These are phyloP conservation scores for Gossypium turneri DNA, from an alignment of 345 rosid genomes.

Conservation along the genomic window DNA sequence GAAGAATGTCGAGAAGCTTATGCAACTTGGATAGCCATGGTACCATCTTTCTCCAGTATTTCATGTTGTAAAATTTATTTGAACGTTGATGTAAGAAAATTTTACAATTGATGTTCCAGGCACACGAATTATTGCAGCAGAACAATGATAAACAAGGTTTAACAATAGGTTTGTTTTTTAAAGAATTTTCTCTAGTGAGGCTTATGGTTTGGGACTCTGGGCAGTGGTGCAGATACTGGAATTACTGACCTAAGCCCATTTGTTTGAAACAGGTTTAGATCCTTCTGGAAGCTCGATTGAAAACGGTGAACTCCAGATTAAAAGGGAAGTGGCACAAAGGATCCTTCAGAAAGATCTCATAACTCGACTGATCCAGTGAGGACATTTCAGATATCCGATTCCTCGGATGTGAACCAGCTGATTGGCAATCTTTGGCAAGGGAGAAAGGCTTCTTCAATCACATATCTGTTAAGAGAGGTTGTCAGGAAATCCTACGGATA, in stretches of 20 bases:
- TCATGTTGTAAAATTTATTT: slow-evolving; percentile 2
- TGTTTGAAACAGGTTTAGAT: slow-evolving; percentile 25
- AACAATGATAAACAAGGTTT: slow-evolving; percentile 47
- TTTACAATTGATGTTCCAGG: slow-evolving; percentile 41
- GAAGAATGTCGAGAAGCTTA: slow-evolving; percentile 87
- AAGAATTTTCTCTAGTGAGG: background rate
- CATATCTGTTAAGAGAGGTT: slow-evolving; percentile 33
- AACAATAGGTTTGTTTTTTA: background rate
- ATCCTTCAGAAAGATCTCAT: slow-evolving; percentile 33
- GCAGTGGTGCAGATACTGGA: background rate
- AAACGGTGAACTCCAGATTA: slow-evolving; percentile 27
- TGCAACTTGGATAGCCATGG: slow-evolving; percentile 73
- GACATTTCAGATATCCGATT: slow-evolving; percentile 24
- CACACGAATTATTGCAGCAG: slow-evolving; percentile 63
- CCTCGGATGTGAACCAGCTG: slow-evolving; percentile 20
- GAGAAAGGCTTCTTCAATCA: slow-evolving; percentile 13
- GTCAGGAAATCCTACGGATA: slow-evolving; percentile 33
- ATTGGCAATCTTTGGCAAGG: slow-evolving; percentile 26
- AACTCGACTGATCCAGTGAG: slow-evolving; percentile 22
- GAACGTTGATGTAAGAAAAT: slow-evolving; percentile 5
- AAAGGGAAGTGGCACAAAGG: slow-evolving; percentile 29
- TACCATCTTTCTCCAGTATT: slow-evolving; percentile 18
- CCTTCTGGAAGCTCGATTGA: slow-evolving; percentile 25
- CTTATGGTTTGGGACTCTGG: background rate
- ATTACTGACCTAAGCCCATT: background rate